phyloP scores from a whole-genome alignment of 257 asterid genomes.

The Solanum commersonii region DNA sequence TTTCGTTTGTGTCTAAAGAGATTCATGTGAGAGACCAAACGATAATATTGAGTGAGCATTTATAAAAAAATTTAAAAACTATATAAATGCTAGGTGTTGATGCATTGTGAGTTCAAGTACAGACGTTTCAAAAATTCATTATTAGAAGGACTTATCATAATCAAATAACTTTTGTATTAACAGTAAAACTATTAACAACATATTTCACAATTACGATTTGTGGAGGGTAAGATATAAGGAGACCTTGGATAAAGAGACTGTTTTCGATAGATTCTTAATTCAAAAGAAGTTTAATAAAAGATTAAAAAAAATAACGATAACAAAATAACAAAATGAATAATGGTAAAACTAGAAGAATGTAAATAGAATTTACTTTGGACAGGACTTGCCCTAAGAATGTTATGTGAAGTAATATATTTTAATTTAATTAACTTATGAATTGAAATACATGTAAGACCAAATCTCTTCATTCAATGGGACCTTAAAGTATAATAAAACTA shows the following conservation, averaged over 20 bases:
- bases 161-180: background rate
- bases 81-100: background rate
- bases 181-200: background rate
- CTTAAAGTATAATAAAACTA: background rate
- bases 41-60: background rate
- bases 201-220: too few species aligned
- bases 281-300: background rate
- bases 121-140: background rate
- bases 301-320: too few species aligned
- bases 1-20: background rate
- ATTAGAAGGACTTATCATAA: background rate
- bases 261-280: background rate
- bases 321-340: background rate
- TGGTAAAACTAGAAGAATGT: too few species aligned
- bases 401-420: background rate
- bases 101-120: background rate
- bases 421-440: background rate
- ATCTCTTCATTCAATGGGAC: background rate
- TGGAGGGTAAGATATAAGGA: too few species aligned
- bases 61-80: background rate
- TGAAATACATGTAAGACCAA: background rate
- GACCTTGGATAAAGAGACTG: too few species aligned
- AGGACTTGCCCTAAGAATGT: background rate
- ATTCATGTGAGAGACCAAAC: background rate
- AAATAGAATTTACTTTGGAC: background rate